Base-by-base conservation (phyloP, 2,329 filamentous ascomycete genomes). In the Trichoderma koningiopsis region DNA sequence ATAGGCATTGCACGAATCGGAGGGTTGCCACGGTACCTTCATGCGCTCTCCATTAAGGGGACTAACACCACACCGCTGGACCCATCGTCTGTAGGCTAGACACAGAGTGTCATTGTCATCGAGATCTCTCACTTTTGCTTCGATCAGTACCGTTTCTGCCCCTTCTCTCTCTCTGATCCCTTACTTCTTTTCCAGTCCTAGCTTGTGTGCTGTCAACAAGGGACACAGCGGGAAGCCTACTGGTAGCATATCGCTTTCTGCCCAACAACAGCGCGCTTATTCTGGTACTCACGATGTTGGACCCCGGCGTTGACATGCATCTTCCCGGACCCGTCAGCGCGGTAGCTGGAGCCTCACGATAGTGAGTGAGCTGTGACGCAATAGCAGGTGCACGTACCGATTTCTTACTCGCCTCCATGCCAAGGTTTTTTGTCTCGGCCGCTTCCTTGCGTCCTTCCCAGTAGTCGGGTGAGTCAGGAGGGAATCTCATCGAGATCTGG, bases 301-400 rank as follows among this genome's bases (percentile, higher is more conserved):
- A 33, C 19, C 33, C 61, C 22, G 33, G 61, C 61, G 22, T 56
- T 65, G 52, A 65, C 62, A 24, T 65, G 52, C 62, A 56, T 56
- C 49, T 65, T 65, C 62, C 52, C 49, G 33, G 62, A 40, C 24
- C 62, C 62, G 52, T 16, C 52, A 40, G 49, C 43, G 52, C 22
- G 62, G 62, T 65, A 56, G 62, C 62, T 43, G 33, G 19, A 56
- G n/a, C 22, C 47, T 49, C n/a, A 49, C 22, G 4, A 49, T 49
- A 8, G 4, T 49, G 47, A 24, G 47, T 13, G 47, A 49, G 47
- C 47, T 13, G n/a, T 49, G 47, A 49, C 47, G 47, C 47, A 49
- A 49, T 49, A 49, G 47, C 11, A 24, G 47, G 10, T 14, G 47
- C 47, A 49, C 14, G n/a, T 13, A 49, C 19, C 47, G 47, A 11